Percentiles rank a stretch among this genome's conserved stretches.
These are phyloP conservation scores for Ormosia semicastrata DNA, from an alignment of 306 rosid species.

Conservation along the genomic window DNA sequence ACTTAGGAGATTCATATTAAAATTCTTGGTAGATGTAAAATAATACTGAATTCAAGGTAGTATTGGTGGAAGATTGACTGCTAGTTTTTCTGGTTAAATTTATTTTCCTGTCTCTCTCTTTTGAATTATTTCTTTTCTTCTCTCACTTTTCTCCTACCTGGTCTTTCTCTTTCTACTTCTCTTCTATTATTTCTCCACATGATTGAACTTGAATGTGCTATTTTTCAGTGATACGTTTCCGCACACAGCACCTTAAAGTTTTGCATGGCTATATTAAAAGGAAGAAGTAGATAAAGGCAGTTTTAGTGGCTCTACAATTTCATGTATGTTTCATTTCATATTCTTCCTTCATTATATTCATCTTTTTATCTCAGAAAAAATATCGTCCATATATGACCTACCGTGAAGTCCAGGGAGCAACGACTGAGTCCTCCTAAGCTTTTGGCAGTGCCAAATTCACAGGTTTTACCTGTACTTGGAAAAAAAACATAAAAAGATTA, in stretches of 20 bases:
- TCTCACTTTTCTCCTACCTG: neutral
- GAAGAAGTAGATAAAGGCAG: neutral
- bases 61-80: neutral
- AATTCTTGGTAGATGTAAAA: neutral
- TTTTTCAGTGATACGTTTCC: slow-evolving; percentile 16
- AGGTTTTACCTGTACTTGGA: slow-evolving; percentile 30
- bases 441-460: slow-evolving; percentile 36
- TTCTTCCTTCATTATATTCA: slow-evolving; percentile 1
- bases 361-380: slow-evolving; percentile 1
- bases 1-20: neutral
- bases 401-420: slow-evolving; percentile 27
- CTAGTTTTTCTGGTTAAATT: neutral
- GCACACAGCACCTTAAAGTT: neutral
- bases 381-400: slow-evolving; percentile 8
- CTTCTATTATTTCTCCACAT: neutral
- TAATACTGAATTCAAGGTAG: neutral
- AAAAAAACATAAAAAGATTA: neutral
- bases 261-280: slow-evolving; percentile 15
- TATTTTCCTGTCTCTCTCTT: neutral
- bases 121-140: neutral
- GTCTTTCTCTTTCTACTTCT: neutral
- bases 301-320: slow-evolving; percentile 23
- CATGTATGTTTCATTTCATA: slow-evolving; percentile 13
- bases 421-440: slow-evolving; percentile 18
- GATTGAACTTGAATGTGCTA: slow-evolving; percentile 15